Evolutionary conservation across 2,329 filamentous ascomycete genomes (phyloP).

Genomic region (Pseudopyrenochaeta lycopersici): DNA sequence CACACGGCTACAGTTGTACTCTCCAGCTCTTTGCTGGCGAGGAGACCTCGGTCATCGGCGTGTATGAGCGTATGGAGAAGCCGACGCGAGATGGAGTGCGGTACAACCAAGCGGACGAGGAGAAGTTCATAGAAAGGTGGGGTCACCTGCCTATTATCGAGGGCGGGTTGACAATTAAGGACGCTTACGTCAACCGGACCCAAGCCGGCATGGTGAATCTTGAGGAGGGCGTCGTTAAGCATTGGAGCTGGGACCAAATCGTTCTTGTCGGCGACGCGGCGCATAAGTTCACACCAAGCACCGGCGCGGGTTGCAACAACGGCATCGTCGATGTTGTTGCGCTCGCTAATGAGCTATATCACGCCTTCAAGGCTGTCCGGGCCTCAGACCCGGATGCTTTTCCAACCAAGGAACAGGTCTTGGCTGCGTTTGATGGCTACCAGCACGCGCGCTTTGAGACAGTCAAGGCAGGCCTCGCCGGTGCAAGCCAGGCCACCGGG

Average conservation of each 20-base stretch:
- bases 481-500: background rate
- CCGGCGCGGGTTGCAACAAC: background rate
- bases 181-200: background rate
- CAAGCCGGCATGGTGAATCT: background rate
- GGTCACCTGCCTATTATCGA: background rate
- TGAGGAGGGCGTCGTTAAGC: background rate
- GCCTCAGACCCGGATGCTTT: no score
- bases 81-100: background rate
- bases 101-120: background rate
- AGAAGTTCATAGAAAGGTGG: background rate
- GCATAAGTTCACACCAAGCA: background rate
- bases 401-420: background rate
- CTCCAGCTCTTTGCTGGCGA: background rate
- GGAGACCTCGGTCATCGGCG: background rate
- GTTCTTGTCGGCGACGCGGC: background rate
- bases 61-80: background rate
- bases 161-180: background rate
- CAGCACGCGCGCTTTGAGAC: background rate
- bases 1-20: background rate
- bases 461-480: background rate
- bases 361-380: background rate
- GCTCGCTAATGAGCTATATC: background rate
- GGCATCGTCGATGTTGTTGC: background rate
- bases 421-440: background rate
- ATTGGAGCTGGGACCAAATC: background rate